Conservation (phyloP, 768 basidiomycete genomes). For the Omphalotus guepiniiformis region DNA sequence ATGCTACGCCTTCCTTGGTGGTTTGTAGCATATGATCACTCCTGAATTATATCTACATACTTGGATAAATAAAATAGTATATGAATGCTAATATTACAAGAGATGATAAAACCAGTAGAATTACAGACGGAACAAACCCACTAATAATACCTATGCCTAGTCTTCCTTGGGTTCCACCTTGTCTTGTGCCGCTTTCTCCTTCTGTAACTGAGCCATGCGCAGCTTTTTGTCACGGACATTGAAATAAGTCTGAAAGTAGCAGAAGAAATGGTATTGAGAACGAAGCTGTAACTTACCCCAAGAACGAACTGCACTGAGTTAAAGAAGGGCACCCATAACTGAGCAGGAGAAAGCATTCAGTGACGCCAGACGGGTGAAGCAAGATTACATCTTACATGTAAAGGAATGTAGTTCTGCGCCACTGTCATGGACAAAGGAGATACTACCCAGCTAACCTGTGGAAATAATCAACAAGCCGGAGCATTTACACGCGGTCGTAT, state of each 20-base stretch:
- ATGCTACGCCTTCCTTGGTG: constrained; percentile 26
- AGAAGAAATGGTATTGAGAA: neutral
- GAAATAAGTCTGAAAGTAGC: constrained; percentile 53
- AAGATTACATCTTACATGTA: constrained; percentile 69
- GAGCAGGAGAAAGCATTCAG: constrained; percentile 7
- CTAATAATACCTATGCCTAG: constrained; percentile 10
- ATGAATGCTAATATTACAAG: constrained; percentile 14
- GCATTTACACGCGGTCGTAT: neutral
- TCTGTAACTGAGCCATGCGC: constrained; percentile 49
- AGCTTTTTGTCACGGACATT: constrained; percentile 69
- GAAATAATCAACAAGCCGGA: neutral
- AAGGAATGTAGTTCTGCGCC: constrained; percentile 77
- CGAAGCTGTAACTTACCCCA: constrained; percentile 60
- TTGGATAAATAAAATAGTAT: constrained; percentile 4
- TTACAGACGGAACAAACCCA: constrained; percentile 16
- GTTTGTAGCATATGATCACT: constrained; percentile 25
- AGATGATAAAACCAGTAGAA: neutral
- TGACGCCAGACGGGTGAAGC: neutral
- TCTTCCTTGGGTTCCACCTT: constrained; percentile 18
- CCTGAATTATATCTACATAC: constrained; percentile 5
- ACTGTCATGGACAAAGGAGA: constrained; percentile 70
- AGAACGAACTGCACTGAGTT: constrained; percentile 70
- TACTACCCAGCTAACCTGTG: constrained; percentile 74
- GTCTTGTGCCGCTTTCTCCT: constrained; percentile 40
- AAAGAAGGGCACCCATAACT: constrained; percentile 91